Conservation (phyloP, 345 rosid genomes). For the Salix arbutifolia region DNA sequence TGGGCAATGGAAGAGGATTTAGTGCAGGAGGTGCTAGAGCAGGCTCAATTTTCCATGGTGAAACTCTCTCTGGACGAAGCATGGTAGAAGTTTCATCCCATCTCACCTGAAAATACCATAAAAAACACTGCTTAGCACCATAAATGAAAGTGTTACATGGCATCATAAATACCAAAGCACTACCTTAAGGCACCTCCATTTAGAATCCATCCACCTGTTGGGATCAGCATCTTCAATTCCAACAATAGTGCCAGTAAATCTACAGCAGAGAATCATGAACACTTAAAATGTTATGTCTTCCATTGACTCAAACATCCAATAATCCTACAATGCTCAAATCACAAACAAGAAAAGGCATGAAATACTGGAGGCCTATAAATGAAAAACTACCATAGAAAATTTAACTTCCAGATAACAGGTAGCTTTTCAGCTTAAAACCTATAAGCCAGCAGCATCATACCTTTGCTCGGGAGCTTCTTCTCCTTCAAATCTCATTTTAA, state of each 20-base stretch:
- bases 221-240: slow-evolving; percentile 52
- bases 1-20: slow-evolving; percentile 35
- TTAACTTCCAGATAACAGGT: neutral
- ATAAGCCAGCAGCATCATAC: slow-evolving; percentile 12
- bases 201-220: slow-evolving; percentile 48
- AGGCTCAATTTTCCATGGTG: slow-evolving; percentile 55
- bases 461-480: slow-evolving; percentile 59
- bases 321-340: neutral
- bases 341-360: neutral
- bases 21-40: slow-evolving; percentile 39
- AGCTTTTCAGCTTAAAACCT: neutral
- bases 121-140: neutral
- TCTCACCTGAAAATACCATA: slow-evolving; percentile 31
- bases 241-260: slow-evolving; percentile 53
- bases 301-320: neutral
- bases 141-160: neutral
- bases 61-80: slow-evolving; percentile 49
- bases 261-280: slow-evolving; percentile 2
- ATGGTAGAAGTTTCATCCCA: slow-evolving; percentile 52
- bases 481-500: slow-evolving; percentile 59
- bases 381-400: too few species aligned
- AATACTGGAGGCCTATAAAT: neutral
- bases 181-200: slow-evolving; percentile 64
- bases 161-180: neutral
- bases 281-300: neutral